A percentile compares a stretch with the other conserved stretches of the same genome.
These are phyloP conservation scores for Grammothele lineata DNA, from an alignment of 768 basidiomycete species.

Conservation along the genomic window DNA sequence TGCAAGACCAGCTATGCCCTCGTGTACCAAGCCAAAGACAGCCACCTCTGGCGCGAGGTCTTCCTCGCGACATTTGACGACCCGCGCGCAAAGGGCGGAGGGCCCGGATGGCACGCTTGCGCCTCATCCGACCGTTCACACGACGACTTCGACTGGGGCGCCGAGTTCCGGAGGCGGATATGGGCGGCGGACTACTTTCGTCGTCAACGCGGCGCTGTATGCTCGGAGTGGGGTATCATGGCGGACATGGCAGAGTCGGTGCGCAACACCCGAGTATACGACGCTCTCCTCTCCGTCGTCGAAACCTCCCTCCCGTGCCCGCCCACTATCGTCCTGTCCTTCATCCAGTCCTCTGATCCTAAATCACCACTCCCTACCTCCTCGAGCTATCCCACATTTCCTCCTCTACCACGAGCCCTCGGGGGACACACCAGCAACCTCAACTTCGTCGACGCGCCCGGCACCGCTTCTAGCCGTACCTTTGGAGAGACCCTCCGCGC, in stretches of 20 bases:
- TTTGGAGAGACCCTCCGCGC: conserved; percentile 16
- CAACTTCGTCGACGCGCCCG: neutral
- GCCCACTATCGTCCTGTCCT: conserved; percentile 20
- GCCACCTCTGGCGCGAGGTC: conserved; percentile 35
- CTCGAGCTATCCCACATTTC: conserved; percentile 23
- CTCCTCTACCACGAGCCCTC: conserved; percentile 28
- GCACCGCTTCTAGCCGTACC: neutral
- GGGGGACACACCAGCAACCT: neutral
- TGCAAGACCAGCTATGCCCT: conserved; percentile 26
- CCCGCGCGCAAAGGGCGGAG: conserved; percentile 19
- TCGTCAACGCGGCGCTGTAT: neutral
- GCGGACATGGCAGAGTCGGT: neutral
- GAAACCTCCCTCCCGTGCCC: conserved; percentile 28
- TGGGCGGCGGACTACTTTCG: conserved; percentile 23
- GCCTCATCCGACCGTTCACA: neutral
- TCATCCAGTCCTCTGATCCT: neutral
- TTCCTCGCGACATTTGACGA: conserved; percentile 36
- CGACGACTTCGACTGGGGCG: conserved; percentile 20
- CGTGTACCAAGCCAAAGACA: conserved; percentile 28
- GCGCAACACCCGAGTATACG: conserved; percentile 18
- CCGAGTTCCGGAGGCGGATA: conserved; percentile 21
- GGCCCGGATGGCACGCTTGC: conserved; percentile 7
- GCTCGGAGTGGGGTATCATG: neutral
- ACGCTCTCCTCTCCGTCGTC: conserved; percentile 31
- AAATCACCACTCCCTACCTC: neutral